Evolutionary conservation across 176 grass and related monocot species (phyloP), one percentile per base, ranked within the genome.

Genomic region (Hyparrhenia diplandra): DNA sequence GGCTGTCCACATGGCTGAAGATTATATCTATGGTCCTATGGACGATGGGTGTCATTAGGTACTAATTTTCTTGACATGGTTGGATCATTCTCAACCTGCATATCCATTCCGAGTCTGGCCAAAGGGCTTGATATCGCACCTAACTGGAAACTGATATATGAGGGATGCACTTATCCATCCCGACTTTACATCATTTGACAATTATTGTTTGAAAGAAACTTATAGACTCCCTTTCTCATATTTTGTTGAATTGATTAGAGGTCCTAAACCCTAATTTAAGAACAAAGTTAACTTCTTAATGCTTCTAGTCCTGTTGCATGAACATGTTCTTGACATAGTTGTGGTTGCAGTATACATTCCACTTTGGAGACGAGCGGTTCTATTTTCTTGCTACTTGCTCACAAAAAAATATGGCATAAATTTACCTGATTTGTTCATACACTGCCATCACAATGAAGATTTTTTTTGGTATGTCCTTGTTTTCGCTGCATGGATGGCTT

Each of bases 11-110:
- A 90, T 98, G 86, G 86, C 95, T 69, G 92, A 98, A 92, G 95
- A 94, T 92, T 94, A 98, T 73, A 98, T 98, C 62, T 94, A 94
- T 84, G 92, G 86, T n/a, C n/a, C n/a, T n/a, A 94, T 84, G n/a
- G n/a, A n/a, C n/a, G n/a, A n/a, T n/a, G n/a, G n/a, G n/a, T n/a
- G n/a, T n/a, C n/a, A n/a, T n/a, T n/a, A n/a, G n/a, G n/a, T 98
- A 85, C 71, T 59, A 30, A 28, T 78, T 64, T 65, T 67, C 31
- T 69, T 16, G 18, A 47, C 12, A 73, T 61, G 39, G 9, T 17
- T 64, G 69, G 64, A 46, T 83, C 58, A 24, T 32, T 66, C 17
- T 75, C 40, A 47, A 70, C 60, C 37, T 83, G 37, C 62, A 76
- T 89, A 41, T 77, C 24, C 21, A 42, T 66, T 67, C 36, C 52